Percentiles rank a stretch among this genome's conserved stretches.
Conservation (phyloP, 129 eudicot genomes). For the Sambucus nigra region DNA sequence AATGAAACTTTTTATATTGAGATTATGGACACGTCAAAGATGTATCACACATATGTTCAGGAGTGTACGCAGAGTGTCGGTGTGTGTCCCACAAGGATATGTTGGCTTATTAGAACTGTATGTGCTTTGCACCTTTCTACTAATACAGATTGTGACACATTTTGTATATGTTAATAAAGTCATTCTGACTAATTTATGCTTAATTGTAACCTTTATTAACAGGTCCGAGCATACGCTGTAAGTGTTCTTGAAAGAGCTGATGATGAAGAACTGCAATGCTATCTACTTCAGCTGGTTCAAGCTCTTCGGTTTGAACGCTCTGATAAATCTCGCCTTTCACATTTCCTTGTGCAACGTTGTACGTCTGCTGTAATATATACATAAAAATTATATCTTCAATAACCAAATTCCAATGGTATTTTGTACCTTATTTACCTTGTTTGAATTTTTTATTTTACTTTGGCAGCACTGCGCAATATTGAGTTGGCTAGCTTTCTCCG, state of each 20-base stretch:
- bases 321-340: slow-evolving; percentile 89
- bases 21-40: too few relatives aligned
- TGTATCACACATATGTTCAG: too few relatives aligned
- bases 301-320: slow-evolving; percentile 97
- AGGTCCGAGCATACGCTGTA: slow-evolving; percentile 99
- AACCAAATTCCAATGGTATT: background rate
- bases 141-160: background rate
- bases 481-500: slow-evolving; percentile 98
- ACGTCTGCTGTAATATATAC: slow-evolving; percentile 20
- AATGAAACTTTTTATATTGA: too few relatives aligned
- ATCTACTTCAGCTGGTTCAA: slow-evolving; percentile 94
- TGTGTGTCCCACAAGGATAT: too few relatives aligned
- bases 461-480: slow-evolving; percentile 77
- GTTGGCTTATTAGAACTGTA: too few relatives aligned
- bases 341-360: slow-evolving; percentile 96
- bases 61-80: too few relatives aligned
- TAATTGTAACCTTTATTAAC: slow-evolving; percentile 7
- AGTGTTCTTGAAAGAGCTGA: slow-evolving; percentile 97
- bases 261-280: slow-evolving; percentile 97
- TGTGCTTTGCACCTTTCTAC: too few relatives aligned
- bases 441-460: slow-evolving; percentile 8
- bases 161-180: background rate
- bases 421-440: slow-evolving; percentile 3
- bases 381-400: slow-evolving; percentile 3
- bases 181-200: slow-evolving; percentile 3